These are phyloP conservation scores for Stentor roeselii DNA, from an alignment of 73 alveolate genomes.

Conservation along the genomic window DNA sequence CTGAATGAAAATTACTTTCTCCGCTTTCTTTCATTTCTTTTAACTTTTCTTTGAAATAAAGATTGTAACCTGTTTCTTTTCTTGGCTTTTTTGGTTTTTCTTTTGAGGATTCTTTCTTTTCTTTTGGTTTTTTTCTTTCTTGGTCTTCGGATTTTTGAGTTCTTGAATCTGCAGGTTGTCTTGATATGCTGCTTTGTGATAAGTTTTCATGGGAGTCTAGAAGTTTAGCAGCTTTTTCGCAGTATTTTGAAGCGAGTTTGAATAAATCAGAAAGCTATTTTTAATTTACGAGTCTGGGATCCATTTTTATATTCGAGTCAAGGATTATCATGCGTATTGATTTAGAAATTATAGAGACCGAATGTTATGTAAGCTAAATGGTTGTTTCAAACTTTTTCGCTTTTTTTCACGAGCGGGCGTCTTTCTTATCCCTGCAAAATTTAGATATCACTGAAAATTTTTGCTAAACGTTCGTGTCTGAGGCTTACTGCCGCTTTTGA, in stretches of 20 bases:
- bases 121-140: not conserved
- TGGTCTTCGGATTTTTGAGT: not conserved
- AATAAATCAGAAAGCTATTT: not conserved
- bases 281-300: not conserved
- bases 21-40: not conserved
- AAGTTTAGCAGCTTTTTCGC: not conserved
- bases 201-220: not conserved
- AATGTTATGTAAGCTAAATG: too few relatives aligned
- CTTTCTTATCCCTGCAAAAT: too few relatives aligned
- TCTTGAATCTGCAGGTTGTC: not conserved
- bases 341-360: too few relatives aligned
- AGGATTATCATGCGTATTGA: too few relatives aligned
- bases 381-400: too few relatives aligned
- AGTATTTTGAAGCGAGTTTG: not conserved
- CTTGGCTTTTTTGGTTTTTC: not conserved
- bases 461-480: too few relatives aligned
- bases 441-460: too few relatives aligned
- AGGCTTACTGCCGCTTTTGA: too few relatives aligned
- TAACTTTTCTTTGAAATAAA: not conserved
- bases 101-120: not conserved
- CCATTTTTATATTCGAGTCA: not conserved
- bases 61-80: not conserved
- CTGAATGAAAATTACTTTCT: not conserved
- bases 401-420: too few relatives aligned
- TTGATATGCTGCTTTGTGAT: not conserved